Base-by-base conservation (phyloP, 148 eudicot species). In the Vaccinium vitisidaea region DNA sequence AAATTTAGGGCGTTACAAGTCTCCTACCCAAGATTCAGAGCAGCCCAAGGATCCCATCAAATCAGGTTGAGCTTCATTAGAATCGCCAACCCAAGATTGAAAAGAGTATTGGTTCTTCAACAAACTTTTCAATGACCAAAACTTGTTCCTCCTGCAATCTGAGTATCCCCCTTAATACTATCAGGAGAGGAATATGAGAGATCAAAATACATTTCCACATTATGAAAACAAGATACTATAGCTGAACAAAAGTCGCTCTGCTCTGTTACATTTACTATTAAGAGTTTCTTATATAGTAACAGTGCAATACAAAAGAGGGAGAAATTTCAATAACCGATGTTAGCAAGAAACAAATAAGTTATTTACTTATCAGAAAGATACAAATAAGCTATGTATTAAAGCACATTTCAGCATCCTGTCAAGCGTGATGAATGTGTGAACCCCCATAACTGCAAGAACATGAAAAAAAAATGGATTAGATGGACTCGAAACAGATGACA, bases 371-470 rank as follows among this genome's bases (percentile, higher is more conserved):
- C 30, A 46, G 25, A 2, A 19, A 9, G 79, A 46, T 46, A 9
- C 52, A 75, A 19, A 8, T 18, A 75, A 43, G 48, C n/a, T 43
- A 82, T 3, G 27, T 9, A 67, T 30, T 69, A 30, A 27, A 63
- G 13, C 27, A 63, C 21, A 81, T 13, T 53, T 54, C 2, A 1
- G 30, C 77, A 53, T 77, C 75, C 1, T 53, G 1, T 90, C 88
- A 94, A 80, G 21, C 88, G 92, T 8, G 98, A 95, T 49, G 91
- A 88, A 89, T 95, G 98, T 55, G 91, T 80, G 86, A 94, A 95
- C 59, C 98, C 98, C 98, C 98, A 95, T 50, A 95, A 90, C 98
- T 95, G 96, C 94, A 89, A 82, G 79, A 30, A 53, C 6, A 48
- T 54, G 8, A 75, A 12, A 27, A 27, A 55, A 73, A 14, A 16